Conservation (phyloP, 441 rosid species). For the Corymbia citriodora region DNA sequence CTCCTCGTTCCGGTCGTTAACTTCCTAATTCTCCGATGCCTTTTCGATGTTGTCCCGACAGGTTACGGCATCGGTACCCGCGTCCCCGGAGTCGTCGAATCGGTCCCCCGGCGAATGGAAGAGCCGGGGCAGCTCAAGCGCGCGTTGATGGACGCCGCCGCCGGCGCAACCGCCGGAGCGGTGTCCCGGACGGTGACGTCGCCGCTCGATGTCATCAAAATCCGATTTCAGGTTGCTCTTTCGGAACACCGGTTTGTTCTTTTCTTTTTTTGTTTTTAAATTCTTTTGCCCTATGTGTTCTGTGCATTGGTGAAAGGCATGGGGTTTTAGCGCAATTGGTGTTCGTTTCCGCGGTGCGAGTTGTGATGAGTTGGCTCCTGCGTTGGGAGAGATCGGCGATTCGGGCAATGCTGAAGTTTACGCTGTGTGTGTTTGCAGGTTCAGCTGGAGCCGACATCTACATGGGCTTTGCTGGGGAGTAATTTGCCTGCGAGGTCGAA, state of each 20-base stretch:
- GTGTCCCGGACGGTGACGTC: conserved; percentile 86
- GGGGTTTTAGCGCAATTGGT: background rate
- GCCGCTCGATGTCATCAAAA: conserved; percentile 98
- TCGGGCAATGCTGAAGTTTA: background rate
- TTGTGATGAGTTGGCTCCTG: background rate
- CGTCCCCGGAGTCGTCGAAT: background rate
- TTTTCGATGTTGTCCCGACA: background rate
- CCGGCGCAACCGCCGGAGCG: conserved; percentile 82
- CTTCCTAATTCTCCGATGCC: background rate
- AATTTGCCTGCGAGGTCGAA: conserved; percentile 49
- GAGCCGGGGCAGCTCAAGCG: conserved; percentile 73
- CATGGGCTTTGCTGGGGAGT: conserved; percentile 60
- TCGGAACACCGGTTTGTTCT: background rate
- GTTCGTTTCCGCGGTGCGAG: background rate
- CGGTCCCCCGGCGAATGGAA: conserved; percentile 27
- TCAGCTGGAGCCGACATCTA: conserved; percentile 85
- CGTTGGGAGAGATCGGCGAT: background rate
- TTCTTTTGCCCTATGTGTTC: background rate
- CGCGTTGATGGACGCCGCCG: conserved; percentile 54
- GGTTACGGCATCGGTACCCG: background rate
- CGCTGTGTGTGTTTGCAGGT: conserved; percentile 33
- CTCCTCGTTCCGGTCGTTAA: background rate
- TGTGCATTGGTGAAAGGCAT: background rate
- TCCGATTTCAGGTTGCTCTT: conserved; percentile 79
- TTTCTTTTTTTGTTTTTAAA: background rate